phyloP scores from a whole-genome alignment of 23 red algal species.

The Agarophyton chilense region DNA sequence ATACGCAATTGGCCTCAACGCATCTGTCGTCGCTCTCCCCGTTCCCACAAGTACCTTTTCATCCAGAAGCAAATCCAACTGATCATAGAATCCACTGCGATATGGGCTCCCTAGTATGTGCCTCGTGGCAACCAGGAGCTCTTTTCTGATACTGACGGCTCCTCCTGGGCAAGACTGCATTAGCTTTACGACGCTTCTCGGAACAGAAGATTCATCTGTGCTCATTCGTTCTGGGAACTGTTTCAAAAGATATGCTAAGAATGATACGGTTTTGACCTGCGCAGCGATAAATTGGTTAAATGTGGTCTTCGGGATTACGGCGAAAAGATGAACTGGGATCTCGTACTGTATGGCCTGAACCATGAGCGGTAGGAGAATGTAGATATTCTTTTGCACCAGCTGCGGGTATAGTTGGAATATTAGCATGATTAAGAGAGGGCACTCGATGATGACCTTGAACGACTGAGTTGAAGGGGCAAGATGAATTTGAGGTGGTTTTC shows the following conservation, averaged over 20 bases:
- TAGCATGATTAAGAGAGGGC: constrained; percentile 90
- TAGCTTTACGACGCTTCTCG: constrained; percentile 84
- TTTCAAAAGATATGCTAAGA: constrained; percentile 86
- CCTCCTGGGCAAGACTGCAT: constrained; percentile 85
- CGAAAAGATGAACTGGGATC: constrained; percentile 48
- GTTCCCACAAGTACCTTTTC: constrained; percentile 91
- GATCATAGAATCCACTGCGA: constrained; percentile 74
- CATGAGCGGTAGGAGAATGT: constrained; percentile 80
- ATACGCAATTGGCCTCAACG: constrained; percentile 89
- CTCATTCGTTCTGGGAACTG: constrained; percentile 77
- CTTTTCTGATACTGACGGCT: constrained; percentile 84
- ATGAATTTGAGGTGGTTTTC: not conserved
- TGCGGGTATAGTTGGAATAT: constrained; percentile 84
- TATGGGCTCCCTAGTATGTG: constrained; percentile 86
- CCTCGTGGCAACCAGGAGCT: constrained; percentile 91
- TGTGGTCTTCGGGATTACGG: not conserved
- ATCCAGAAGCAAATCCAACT: constrained; percentile 90
- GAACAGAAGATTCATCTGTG: constrained; percentile 65
- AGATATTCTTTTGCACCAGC: constrained; percentile 46
- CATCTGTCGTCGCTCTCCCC: constrained; percentile 70
- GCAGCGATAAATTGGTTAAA: constrained; percentile 92
- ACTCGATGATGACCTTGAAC: constrained; percentile 90
- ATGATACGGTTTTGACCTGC: constrained; percentile 96
- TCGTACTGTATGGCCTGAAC: constrained; percentile 78
- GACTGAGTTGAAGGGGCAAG: constrained; percentile 53